Evolutionary conservation across 164 flowering plant species (phyloP).

Genomic region (Platanus orientalis): DNA sequence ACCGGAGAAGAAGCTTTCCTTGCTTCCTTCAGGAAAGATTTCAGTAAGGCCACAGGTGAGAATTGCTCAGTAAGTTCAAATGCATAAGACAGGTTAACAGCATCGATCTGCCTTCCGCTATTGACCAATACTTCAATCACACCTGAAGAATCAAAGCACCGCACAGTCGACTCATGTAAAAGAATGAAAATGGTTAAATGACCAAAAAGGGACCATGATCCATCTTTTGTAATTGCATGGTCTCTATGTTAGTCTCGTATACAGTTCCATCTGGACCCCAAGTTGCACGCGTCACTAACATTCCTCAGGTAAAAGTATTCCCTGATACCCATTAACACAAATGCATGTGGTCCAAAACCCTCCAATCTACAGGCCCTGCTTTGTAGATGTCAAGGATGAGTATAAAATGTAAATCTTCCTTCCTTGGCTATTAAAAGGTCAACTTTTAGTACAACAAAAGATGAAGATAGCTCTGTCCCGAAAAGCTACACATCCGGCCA

Average conservation of each 20-base stretch:
- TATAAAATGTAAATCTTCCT: too few relatives aligned
- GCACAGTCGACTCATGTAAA: background rate
- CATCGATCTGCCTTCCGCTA: slow-evolving; percentile 90
- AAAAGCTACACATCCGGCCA: too few relatives aligned
- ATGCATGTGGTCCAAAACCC: background rate
- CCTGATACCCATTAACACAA: background rate
- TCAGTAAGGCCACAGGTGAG: slow-evolving; percentile 68
- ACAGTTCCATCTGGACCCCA: too few relatives aligned
- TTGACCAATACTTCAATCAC: slow-evolving; percentile 72
- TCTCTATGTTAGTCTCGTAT: background rate
- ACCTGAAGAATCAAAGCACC: slow-evolving; percentile 41
- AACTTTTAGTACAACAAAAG: too few relatives aligned
- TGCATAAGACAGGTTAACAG: slow-evolving; percentile 85
- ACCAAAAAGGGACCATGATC: background rate
- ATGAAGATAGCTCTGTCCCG: too few relatives aligned
- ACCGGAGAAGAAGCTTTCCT: slow-evolving; percentile 56
- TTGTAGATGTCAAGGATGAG: too few relatives aligned
- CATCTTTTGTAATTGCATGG: background rate
- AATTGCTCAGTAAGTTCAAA: slow-evolving; percentile 79
- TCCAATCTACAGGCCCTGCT: too few relatives aligned
- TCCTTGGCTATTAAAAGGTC: too few relatives aligned
- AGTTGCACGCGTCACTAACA: too few relatives aligned
- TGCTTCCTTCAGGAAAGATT: slow-evolving; percentile 75
- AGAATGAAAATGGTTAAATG: background rate
- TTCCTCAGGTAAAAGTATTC: too few relatives aligned